A percentile compares a stretch with the other conserved stretches of the same genome.
phyloP scores from a whole-genome alignment of 768 basidiomycete genomes.

The Boletus rubroflammeus region DNA sequence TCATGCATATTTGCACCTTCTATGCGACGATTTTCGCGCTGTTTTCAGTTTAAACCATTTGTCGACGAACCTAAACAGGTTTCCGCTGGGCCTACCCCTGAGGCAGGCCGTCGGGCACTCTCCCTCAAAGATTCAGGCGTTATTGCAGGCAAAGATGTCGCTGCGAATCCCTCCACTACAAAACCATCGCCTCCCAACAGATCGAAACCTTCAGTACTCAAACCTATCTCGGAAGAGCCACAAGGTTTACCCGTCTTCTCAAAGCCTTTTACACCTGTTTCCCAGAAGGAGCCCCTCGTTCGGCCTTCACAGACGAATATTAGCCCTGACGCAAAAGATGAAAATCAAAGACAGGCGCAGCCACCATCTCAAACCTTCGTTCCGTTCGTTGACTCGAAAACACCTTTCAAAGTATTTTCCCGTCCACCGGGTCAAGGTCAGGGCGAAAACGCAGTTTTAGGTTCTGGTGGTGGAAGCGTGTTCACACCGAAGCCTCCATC shows the following conservation, averaged over 20 bases:
- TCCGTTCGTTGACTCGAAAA: constrained; percentile 38
- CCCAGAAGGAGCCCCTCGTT: constrained; percentile 35
- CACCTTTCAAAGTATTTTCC: constrained; percentile 63
- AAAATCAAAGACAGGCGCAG: constrained; percentile 14
- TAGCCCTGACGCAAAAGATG: constrained; percentile 17
- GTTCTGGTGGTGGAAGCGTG: constrained; percentile 22
- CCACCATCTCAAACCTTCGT: constrained; percentile 36
- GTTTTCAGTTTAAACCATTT: constrained; percentile 61
- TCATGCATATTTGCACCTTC: constrained; percentile 5
- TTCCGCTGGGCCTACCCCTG: constrained; percentile 31
- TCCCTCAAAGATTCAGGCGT: constrained; percentile 45
- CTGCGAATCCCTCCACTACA: constrained; percentile 13
- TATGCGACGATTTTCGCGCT: not conserved
- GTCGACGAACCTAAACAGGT: constrained; percentile 51
- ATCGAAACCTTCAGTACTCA: constrained; percentile 27
- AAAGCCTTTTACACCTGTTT: constrained; percentile 62
- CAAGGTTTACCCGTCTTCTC: constrained; percentile 46
- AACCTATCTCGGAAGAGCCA: constrained; percentile 36
- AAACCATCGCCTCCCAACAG: constrained; percentile 28
- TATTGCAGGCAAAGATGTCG: constrained; percentile 14
- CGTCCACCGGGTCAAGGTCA: constrained; percentile 49
- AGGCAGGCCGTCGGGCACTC: constrained; percentile 40
- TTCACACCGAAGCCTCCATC: constrained; percentile 46
- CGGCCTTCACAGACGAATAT: constrained; percentile 22
- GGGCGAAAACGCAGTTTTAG: constrained; percentile 33